Evolutionary conservation across 805 yeast genomes (phyloP), one percentile per base, ranked within the genome.

Genomic region (Candida ulmi): DNA sequence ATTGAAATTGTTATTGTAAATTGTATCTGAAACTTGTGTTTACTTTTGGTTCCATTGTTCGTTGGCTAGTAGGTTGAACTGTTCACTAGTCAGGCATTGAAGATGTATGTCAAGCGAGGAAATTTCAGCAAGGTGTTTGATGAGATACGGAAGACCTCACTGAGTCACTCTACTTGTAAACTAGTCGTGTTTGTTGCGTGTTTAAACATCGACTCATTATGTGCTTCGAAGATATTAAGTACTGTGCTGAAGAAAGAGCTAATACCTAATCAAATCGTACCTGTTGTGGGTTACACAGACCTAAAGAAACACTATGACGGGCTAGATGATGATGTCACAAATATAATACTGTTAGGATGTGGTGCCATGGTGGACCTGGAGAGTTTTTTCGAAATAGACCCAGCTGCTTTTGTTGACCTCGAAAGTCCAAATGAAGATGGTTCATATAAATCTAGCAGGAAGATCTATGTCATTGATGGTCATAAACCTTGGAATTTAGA

Each of bases 401-500:
- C 75, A 3, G 68, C 74, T 34, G 76, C 75, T 6, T 75, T 71
- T 39, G 46, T 79, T 7, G 55, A 44, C 16, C 43, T 39, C 17
- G 57, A 39, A 27, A 58, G 54, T 21, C 57, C 45, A 8, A 54
- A 45, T 33, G 60, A 47, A 8, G 60, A 51, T 18, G 51, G 50
- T 13, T 57, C 58, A 17, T 45, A 66, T 26, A 54, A 58, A 33
- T 57, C 71, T 30, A 72, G 63, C 35, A 71, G 93, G 46, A 76
- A 71, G 41, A 74, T 91, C 2, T 95, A 87, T 52, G 75, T 95
- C 11, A 71, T 93, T 40, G 99, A 93, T 61, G 88, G 95, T 3
- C 93, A 85, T 48, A 68, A 98, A 47, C 99, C 99, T 4, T 93
- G 99, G 98, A 90, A 90, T 61, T 66, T 93, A 47, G 96, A 90